Percentiles rank a stretch among this genome's conserved stretches.
Evolutionary conservation across 2,329 filamentous ascomycete genomes (phyloP).

Genomic region (Fusarium hainanense): DNA sequence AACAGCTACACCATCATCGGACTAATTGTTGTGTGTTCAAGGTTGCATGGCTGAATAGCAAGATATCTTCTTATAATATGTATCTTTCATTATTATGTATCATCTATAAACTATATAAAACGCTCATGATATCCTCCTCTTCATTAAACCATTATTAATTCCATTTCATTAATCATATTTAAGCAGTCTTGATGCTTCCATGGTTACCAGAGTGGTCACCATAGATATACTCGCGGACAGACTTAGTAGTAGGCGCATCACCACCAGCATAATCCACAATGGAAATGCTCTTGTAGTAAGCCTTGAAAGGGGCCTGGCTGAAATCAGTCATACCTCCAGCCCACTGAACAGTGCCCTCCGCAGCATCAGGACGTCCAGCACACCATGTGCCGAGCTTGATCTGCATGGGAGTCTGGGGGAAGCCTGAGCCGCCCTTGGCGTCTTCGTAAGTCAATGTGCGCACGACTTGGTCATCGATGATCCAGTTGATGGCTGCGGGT

Average conservation of each 20-base stretch:
- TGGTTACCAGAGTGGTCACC: conserved; percentile 55
- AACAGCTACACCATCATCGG: too few species aligned
- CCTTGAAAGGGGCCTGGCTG: conserved; percentile 55
- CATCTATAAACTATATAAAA: conserved; percentile 11
- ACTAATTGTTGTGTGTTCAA: too few species aligned
- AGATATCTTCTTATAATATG: not conserved
- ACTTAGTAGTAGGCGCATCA: conserved; percentile 45
- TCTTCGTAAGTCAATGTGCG: conserved; percentile 70
- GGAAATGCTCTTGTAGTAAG: conserved; percentile 58
- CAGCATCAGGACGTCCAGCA: conserved; percentile 65
- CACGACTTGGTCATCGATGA: conserved; percentile 68
- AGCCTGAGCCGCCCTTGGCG: conserved; percentile 67
- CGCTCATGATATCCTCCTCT: conserved; percentile 14
- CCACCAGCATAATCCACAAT: conserved; percentile 59
- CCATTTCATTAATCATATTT: not conserved
- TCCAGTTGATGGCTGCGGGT: conserved; percentile 70
- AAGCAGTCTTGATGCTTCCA: conserved; percentile 53
- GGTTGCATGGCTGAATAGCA: too few species aligned
- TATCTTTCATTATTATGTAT: not conserved
- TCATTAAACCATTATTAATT: conserved; percentile 27
- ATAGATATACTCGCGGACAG: conserved; percentile 56
- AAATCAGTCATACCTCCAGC: conserved; percentile 68
- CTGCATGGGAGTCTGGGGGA: conserved; percentile 79
- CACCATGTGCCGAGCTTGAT: conserved; percentile 77
- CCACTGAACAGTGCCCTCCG: conserved; percentile 76